phyloP scores from a whole-genome alignment of 805 yeast genomes.

The Pichia heedii region DNA sequence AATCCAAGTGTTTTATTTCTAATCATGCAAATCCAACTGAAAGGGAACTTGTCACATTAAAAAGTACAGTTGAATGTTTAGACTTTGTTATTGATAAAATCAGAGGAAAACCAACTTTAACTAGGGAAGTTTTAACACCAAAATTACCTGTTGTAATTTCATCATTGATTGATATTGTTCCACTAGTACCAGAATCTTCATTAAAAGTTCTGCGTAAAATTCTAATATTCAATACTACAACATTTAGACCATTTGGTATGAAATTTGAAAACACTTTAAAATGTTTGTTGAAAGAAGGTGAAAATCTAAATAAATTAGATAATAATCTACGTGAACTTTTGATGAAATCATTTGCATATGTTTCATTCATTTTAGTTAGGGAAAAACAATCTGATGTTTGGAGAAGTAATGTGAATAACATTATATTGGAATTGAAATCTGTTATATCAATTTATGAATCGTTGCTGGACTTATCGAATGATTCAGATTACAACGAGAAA shows the following conservation, averaged over 20 bases:
- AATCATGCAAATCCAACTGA: conserved; percentile 21
- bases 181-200: conserved; percentile 30
- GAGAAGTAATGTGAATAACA: conserved; percentile 36
- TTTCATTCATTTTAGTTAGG: conserved; percentile 49
- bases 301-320: conserved; percentile 32
- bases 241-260: conserved; percentile 71
- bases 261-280: conserved; percentile 44
- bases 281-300: conserved; percentile 26
- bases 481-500: conserved; percentile 36
- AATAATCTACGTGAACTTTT: conserved; percentile 31
- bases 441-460: conserved; percentile 49
- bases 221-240: conserved; percentile 56
- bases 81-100: conserved; percentile 37
- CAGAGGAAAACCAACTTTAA: conserved; percentile 74
- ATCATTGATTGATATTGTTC: conserved; percentile 38
- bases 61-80: conserved; percentile 32
- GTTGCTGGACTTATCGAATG: conserved; percentile 49
- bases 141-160: conserved; percentile 56
- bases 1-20: conserved; percentile 29
- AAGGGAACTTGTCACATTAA: conserved; percentile 22
- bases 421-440: conserved; percentile 46
- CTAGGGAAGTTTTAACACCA: conserved; percentile 79
- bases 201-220: conserved; percentile 35
- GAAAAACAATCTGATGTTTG: conserved; percentile 38
- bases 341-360: conserved; percentile 42